phyloP scores from a whole-genome alignment of 805 yeast genomes.

The Suhomyces vadensis region DNA sequence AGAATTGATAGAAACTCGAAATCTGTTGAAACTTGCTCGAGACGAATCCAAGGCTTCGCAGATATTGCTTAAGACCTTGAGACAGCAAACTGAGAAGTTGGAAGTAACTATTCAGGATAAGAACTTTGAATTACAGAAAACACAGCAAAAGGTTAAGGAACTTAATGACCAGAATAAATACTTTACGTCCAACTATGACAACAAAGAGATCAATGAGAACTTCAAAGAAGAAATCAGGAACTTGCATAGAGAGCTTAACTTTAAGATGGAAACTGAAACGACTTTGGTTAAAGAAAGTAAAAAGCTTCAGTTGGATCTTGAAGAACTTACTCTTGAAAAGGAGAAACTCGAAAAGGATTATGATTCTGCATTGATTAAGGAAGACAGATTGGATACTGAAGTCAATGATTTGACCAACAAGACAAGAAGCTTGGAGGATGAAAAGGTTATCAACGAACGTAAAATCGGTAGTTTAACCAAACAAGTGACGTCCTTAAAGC shows the following conservation, averaged over 20 bases:
- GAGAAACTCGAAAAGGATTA: slow-evolving; percentile 29
- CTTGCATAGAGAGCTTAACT: slow-evolving; percentile 53
- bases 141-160: slow-evolving; percentile 48
- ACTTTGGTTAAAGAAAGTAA: slow-evolving; percentile 64
- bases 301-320: slow-evolving; percentile 59
- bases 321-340: slow-evolving; percentile 37
- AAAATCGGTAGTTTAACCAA: slow-evolving; percentile 36
- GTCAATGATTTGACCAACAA: slow-evolving; percentile 29
- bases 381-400: slow-evolving; percentile 36
- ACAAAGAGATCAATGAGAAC: slow-evolving; percentile 43
- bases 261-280: slow-evolving; percentile 63
- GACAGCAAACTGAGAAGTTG: slow-evolving; percentile 49
- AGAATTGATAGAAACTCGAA: slow-evolving; percentile 48
- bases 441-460: slow-evolving; percentile 35
- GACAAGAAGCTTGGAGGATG: slow-evolving; percentile 33
- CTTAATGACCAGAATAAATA: slow-evolving; percentile 58
- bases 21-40: slow-evolving; percentile 47
- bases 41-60: slow-evolving; percentile 59
- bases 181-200: slow-evolving; percentile 47
- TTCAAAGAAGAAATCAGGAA: slow-evolving; percentile 53
- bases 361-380: slow-evolving; percentile 43
- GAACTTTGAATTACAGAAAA: slow-evolving; percentile 53
- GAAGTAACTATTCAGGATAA: slow-evolving; percentile 59
- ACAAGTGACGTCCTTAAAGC: slow-evolving; percentile 58
- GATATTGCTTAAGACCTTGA: slow-evolving; percentile 51